Evolutionary conservation across 1,284 basidiomycete species (phyloP).

Genomic region (Macrocybe sp.): DNA sequence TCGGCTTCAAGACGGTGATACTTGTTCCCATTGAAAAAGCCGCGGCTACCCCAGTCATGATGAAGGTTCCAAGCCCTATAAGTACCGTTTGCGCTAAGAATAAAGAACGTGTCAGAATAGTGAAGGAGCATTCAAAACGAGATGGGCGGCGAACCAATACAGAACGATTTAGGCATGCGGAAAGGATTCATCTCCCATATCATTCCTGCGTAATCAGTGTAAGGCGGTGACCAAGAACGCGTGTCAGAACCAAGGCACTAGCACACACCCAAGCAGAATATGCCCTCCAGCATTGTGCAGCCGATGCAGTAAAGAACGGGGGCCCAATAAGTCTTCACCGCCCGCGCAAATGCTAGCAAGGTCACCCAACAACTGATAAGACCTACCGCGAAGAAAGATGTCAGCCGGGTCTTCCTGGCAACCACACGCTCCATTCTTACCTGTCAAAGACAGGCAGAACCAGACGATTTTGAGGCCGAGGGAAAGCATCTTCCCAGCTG

Average conservation of each 20-base stretch:
- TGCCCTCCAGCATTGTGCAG: constrained; percentile 42
- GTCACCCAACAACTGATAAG: constrained; percentile 43
- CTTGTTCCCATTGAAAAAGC: constrained; percentile 47
- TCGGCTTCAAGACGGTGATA: constrained; percentile 41
- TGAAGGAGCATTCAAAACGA: neutral
- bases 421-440: constrained; percentile 17
- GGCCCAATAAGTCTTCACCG: constrained; percentile 36
- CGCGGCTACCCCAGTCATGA: constrained; percentile 46
- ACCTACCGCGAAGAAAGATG: constrained; percentile 26
- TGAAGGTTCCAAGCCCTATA: constrained; percentile 40
- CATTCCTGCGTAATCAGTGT: constrained; percentile 37
- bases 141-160: constrained; percentile 36
- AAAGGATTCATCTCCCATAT: constrained; percentile 58
- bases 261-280: constrained; percentile 36
- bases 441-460: constrained; percentile 35
- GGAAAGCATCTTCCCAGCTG: constrained; percentile 24
- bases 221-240: neutral
- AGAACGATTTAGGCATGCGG: constrained; percentile 52
- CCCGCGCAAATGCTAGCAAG: constrained; percentile 37
- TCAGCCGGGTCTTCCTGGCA: neutral
- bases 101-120: neutral
- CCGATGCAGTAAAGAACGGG: constrained; percentile 40
- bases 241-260: constrained; percentile 1
- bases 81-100: constrained; percentile 42
- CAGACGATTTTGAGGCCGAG: constrained; percentile 36